These are phyloP conservation scores for Penicillium soppii DNA, from an alignment of 495 filamentous ascomycete genomes.

Conservation along the genomic window DNA sequence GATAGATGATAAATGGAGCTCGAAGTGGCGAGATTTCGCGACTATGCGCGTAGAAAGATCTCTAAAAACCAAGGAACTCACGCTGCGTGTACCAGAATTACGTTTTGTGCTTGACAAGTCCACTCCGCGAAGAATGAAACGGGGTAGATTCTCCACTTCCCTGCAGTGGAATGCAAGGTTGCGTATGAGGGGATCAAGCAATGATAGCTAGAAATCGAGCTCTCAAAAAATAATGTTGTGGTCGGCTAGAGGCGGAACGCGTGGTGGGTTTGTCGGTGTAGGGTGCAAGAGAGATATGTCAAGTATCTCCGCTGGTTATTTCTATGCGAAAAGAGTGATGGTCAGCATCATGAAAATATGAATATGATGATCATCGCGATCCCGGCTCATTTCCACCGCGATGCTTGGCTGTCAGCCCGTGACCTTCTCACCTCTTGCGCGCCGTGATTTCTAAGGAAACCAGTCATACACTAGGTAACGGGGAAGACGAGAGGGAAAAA, in stretches of 20 bases:
- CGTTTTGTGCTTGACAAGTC: constrained; percentile 1
- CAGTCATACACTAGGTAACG: background rate
- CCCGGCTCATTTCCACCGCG: background rate
- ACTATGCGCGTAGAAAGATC: background rate
- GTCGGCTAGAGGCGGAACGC: constrained; percentile 16
- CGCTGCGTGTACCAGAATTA: constrained; percentile 1
- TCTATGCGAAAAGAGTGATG: background rate
- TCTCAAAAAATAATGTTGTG: constrained; percentile 8
- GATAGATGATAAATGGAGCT: background rate
- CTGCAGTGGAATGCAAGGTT: constrained; percentile 20
- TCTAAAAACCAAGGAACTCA: constrained; percentile 1
- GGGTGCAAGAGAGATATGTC: constrained; percentile 2
- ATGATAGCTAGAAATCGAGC: background rate
- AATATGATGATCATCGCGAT: background rate
- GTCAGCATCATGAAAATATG: background rate
- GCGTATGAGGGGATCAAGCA: constrained; percentile 3
- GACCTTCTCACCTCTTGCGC: background rate
- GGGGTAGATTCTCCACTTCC: constrained; percentile 9
- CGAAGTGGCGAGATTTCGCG: background rate
- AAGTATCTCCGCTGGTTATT: background rate
- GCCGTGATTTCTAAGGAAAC: background rate
- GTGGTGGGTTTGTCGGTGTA: constrained; percentile 6
- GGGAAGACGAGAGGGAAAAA: background rate
- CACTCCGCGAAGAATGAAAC: constrained; percentile 5
- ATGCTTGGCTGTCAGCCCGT: background rate